Conservation (phyloP, 2,329 filamentous ascomycete species). For the Gaeumannomyces sp. region DNA sequence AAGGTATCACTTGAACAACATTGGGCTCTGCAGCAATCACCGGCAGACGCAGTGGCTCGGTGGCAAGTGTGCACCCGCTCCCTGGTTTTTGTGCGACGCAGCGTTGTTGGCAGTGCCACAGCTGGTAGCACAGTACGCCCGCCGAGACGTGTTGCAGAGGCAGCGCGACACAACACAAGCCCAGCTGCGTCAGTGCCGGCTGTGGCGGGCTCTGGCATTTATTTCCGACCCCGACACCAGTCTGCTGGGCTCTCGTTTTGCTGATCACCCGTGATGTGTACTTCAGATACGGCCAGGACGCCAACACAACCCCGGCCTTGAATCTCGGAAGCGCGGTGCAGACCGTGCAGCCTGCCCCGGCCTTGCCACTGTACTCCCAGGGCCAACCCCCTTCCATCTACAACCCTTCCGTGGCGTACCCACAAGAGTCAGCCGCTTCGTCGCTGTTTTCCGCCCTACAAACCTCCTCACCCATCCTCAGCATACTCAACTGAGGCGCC, state of each 20-base stretch:
- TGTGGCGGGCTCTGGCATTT: constrained; percentile 1
- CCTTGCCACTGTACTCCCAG: constrained; percentile 46
- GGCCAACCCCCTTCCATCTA: constrained; percentile 33
- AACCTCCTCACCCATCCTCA: constrained; percentile 44
- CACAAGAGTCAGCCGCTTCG: constrained; percentile 38
- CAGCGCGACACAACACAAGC: constrained; percentile 29
- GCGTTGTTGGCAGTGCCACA: constrained; percentile 39
- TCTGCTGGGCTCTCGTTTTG: constrained; percentile 5
- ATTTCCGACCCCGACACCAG: background rate
- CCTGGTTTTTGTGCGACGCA: constrained; percentile 36
- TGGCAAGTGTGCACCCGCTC: constrained; percentile 13
- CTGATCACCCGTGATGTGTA: constrained; percentile 27
- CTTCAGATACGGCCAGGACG: constrained; percentile 49
- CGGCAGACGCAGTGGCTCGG: constrained; percentile 5
- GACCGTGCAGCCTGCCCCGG: constrained; percentile 42
- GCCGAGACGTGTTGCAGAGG: constrained; percentile 24
- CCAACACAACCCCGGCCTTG: constrained; percentile 41
- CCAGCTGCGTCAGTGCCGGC: constrained; percentile 14
- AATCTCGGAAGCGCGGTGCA: constrained; percentile 47
- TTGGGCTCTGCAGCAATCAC: constrained; percentile 3
- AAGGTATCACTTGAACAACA: constrained; percentile 29
- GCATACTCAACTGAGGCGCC: constrained; percentile 46
- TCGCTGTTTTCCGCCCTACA: constrained; percentile 39
- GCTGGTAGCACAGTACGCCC: constrained; percentile 12
- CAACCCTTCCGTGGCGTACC: constrained; percentile 40